These are phyloP conservation scores for Trebouxia gelatinosa DNA, from an alignment of 163 green algal species.

Conservation along the genomic window DNA sequence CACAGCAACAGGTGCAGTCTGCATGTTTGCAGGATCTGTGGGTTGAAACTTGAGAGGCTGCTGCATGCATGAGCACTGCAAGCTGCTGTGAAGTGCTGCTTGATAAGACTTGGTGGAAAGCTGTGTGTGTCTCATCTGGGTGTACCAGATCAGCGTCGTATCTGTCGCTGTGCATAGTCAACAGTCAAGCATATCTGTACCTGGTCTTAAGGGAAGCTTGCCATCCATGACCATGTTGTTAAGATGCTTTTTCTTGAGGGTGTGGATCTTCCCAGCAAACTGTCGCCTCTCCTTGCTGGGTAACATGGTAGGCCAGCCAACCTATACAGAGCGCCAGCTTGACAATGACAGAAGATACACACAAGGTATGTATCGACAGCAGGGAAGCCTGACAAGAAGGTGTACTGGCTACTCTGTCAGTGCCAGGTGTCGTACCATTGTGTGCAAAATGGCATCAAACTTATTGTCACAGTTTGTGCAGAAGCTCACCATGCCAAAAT, in stretches of 20 bases:
- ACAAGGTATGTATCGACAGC: neutral
- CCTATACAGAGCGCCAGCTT: neutral
- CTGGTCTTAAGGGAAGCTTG: conserved; percentile 21
- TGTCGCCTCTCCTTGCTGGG: conserved; percentile 39
- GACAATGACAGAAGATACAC: neutral
- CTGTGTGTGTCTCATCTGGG: too few species aligned
- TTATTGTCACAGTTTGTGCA: too few species aligned
- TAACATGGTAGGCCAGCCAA: conserved; percentile 57
- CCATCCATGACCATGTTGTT: conserved; percentile 33
- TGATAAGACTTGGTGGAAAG: too few species aligned
- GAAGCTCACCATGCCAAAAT: conserved; percentile 45
- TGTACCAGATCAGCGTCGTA: too few species aligned
- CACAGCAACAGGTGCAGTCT: neutral
- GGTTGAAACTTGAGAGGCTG: neutral
- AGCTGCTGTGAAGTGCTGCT: too few species aligned
- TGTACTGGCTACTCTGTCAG: too few species aligned
- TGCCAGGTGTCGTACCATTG: too few species aligned
- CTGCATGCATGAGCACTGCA: neutral
- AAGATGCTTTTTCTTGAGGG: conserved; percentile 22
- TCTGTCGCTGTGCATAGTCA: too few species aligned
- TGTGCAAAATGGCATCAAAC: too few species aligned
- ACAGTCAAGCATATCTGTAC: too few species aligned
- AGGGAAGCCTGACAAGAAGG: too few species aligned
- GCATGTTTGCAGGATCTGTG: neutral
- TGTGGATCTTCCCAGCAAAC: conserved; percentile 45